These are phyloP conservation scores for Mycena sanguinolenta DNA, from an alignment of 768 basidiomycete genomes.

Conservation along the genomic window DNA sequence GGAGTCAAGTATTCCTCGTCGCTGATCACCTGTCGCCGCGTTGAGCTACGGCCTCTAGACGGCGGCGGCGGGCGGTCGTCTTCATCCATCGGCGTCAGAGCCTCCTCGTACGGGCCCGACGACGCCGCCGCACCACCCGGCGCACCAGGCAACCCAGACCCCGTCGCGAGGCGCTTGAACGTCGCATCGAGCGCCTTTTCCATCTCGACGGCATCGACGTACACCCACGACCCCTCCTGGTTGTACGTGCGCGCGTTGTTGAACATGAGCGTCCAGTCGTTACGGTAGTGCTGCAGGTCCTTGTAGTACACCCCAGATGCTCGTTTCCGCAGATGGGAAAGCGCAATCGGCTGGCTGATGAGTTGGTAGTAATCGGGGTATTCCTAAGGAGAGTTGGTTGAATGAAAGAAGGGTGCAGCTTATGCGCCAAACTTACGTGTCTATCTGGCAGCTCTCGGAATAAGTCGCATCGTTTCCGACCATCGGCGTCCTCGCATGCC, in stretches of 20 bases:
- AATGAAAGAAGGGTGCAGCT: conserved; percentile 9
- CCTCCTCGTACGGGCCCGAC: conserved; percentile 71
- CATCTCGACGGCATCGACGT: conserved; percentile 94
- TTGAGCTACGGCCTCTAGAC: conserved; percentile 66
- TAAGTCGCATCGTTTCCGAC: conserved; percentile 86
- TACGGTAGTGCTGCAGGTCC: conserved; percentile 75
- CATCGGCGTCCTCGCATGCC: conserved; percentile 77
- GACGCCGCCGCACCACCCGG: conserved; percentile 47
- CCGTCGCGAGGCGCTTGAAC: conserved; percentile 73
- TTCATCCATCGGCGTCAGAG: conserved; percentile 86
- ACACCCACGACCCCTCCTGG: conserved; percentile 95
- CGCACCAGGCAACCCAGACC: conserved; percentile 83
- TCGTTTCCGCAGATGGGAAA: conserved; percentile 88
- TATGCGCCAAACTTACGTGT: conserved; percentile 59
- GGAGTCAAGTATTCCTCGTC: conserved; percentile 81
- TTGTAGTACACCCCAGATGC: conserved; percentile 77
- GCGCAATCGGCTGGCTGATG: conserved; percentile 89
- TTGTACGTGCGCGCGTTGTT: conserved; percentile 95
- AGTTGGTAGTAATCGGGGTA: conserved; percentile 95
- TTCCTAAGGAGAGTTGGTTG: conserved; percentile 62
- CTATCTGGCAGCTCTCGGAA: conserved; percentile 90
- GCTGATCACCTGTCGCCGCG: conserved; percentile 81
- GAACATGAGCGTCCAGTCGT: conserved; percentile 94
- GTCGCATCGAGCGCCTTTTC: conserved; percentile 86
- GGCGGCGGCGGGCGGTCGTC: conserved; percentile 75